A percentile compares a stretch with the other conserved stretches of the same genome.
Conservation (phyloP, 352 stramenopile genomes). For the Thalassiosira mediterranea region DNA sequence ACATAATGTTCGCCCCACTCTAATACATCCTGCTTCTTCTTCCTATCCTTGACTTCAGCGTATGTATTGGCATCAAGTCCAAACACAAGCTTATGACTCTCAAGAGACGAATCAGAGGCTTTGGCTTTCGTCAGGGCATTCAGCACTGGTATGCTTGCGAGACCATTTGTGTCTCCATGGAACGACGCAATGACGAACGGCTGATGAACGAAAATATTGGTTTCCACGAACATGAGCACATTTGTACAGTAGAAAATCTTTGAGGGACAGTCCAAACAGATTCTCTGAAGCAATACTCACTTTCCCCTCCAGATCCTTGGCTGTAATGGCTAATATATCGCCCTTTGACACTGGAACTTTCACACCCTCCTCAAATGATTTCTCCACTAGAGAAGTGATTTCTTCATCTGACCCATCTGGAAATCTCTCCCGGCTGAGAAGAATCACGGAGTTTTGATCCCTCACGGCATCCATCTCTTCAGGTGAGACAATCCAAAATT, state of each 20-base stretch:
- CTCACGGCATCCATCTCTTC: conserved; percentile 77
- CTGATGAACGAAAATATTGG: too few species aligned
- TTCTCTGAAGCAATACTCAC: too few species aligned
- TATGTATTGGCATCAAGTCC: conserved; percentile 89
- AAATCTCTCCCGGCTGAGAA: conserved; percentile 84
- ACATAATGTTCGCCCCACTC: conserved; percentile 81
- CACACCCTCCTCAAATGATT: conserved; percentile 66
- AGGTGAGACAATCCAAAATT: conserved; percentile 79
- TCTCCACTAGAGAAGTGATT: conserved; percentile 79
- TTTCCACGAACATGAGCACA: too few species aligned
- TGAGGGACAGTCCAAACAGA: too few species aligned
- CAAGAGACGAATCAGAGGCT: conserved; percentile 46
- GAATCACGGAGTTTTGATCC: conserved; percentile 88
- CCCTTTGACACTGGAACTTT: conserved; percentile 83
- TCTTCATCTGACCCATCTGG: conserved; percentile 66
- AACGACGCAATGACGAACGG: conserved; percentile 84
- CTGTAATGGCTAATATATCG: conserved; percentile 83
- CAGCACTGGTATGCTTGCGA: conserved; percentile 85
- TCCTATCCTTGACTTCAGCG: conserved; percentile 77
- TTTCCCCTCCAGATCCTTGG: conserved; percentile 60
- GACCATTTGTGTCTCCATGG: conserved; percentile 88
- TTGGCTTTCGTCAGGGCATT: conserved; percentile 79
- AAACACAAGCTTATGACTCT: conserved; percentile 82
- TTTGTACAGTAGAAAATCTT: too few species aligned
- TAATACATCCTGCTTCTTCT: conserved; percentile 84